These are phyloP conservation scores for Boechera stricta DNA, from an alignment of 345 rosid genomes.

Conservation along the genomic window DNA sequence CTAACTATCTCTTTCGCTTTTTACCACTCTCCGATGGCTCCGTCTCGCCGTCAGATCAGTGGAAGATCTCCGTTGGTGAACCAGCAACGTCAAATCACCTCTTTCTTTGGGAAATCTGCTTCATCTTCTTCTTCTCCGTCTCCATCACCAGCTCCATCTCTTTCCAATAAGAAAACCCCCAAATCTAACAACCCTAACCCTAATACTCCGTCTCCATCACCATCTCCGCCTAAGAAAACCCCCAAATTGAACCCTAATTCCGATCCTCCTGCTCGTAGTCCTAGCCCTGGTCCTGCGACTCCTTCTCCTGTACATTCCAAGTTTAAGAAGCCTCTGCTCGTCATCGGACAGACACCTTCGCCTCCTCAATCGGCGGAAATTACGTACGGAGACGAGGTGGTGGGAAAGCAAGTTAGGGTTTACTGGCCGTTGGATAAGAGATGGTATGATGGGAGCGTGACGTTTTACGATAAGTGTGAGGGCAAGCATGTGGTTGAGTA, in stretches of 20 bases:
- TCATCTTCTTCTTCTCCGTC: constrained; percentile 42
- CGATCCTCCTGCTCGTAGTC: constrained; percentile 39
- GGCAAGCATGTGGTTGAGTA: constrained; percentile 78
- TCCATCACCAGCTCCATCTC: constrained; percentile 54
- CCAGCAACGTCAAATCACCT: constrained; percentile 87
- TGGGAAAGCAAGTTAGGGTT: constrained; percentile 71
- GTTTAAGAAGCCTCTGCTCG: constrained; percentile 64
- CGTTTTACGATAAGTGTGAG: constrained; percentile 51
- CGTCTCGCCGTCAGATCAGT: constrained; percentile 69
- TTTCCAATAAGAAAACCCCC: constrained; percentile 48
- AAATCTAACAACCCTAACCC: constrained; percentile 52
- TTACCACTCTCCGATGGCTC: constrained; percentile 57
- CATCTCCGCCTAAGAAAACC: constrained; percentile 52
- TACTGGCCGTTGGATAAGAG: constrained; percentile 92
- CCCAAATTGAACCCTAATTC: constrained; percentile 48
- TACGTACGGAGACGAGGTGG: constrained; percentile 62
- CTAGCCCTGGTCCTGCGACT: constrained; percentile 60
- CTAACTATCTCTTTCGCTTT: constrained; percentile 5
- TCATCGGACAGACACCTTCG: constrained; percentile 61
- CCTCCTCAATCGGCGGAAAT: constrained; percentile 40
- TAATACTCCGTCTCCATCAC: constrained; percentile 44
- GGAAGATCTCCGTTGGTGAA: constrained; percentile 93
- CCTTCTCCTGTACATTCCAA: constrained; percentile 76
- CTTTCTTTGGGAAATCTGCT: constrained; percentile 68
- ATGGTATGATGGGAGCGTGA: constrained; percentile 84